These are phyloP conservation scores for Vigna radiata DNA, from an alignment of 306 rosid species.

Conservation along the genomic window DNA sequence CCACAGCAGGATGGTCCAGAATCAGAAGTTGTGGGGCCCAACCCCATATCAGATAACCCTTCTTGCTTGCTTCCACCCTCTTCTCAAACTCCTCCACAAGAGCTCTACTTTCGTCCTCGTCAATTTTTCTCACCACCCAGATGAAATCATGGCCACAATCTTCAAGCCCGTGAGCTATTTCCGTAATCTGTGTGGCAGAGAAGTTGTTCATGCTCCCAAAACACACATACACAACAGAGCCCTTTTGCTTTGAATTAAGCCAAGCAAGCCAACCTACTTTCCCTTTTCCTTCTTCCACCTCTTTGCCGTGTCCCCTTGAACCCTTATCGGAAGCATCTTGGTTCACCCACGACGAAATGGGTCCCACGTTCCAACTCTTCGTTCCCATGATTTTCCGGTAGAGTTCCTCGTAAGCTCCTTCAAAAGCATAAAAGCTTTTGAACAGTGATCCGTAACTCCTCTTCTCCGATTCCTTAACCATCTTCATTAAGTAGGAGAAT, in stretches of 20 bases:
- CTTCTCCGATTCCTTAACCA: background rate
- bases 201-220: constrained; percentile 22
- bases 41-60: constrained; percentile 7
- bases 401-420: background rate
- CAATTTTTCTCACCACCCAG: background rate
- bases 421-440: constrained; percentile 16
- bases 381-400: background rate
- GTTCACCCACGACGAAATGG: background rate
- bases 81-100: constrained; percentile 16
- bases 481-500: background rate
- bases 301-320: background rate
- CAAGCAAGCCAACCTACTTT: background rate
- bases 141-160: background rate
- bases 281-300: background rate
- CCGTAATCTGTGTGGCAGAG: background rate
- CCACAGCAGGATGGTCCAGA: background rate
- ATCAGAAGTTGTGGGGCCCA: constrained; percentile 13
- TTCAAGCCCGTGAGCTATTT: constrained; percentile 8
- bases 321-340: background rate
- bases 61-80: background rate
- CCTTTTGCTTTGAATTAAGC: constrained; percentile 11
- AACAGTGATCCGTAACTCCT: background rate
- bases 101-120: background rate
- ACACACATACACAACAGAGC: background rate
- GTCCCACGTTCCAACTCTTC: constrained; percentile 21